Conservation (phyloP, 2,329 filamentous ascomycete species). For the Xylaria hypoxylon region DNA sequence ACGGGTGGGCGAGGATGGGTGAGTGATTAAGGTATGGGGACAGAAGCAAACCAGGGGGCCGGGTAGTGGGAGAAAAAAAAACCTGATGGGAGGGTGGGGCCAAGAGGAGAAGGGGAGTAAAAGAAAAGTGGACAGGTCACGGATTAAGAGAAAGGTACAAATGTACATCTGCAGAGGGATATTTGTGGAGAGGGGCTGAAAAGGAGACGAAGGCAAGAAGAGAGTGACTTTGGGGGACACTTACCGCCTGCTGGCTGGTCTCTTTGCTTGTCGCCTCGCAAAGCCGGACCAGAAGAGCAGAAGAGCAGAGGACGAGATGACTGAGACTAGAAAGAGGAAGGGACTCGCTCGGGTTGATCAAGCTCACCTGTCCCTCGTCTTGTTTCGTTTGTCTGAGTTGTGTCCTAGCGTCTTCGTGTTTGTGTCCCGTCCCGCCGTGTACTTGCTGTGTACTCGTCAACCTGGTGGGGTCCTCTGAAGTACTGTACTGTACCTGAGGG, state of each 20-base stretch:
- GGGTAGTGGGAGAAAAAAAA: slow-evolving; percentile 27
- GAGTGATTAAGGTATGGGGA: slow-evolving; percentile 37
- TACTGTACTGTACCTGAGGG: slow-evolving; percentile 24
- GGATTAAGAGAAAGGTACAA: slow-evolving; percentile 1
- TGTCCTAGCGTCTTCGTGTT: slow-evolving; percentile 28
- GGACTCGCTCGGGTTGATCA: slow-evolving; percentile 22
- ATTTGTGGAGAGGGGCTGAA: slow-evolving; percentile 7
- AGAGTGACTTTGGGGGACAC: slow-evolving; percentile 32
- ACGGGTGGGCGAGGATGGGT: slow-evolving; percentile 33
- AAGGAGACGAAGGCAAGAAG: slow-evolving; percentile 6
- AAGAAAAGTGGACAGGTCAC: slow-evolving; percentile 27
- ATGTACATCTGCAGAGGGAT: not conserved
- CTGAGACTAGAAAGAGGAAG: slow-evolving; percentile 9
- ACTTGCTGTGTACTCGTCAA: slow-evolving; percentile 34
- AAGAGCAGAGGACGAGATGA: slow-evolving; percentile 1
- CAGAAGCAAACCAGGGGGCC: slow-evolving; percentile 32
- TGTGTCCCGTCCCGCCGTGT: slow-evolving; percentile 19
- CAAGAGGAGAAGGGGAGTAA: slow-evolving; percentile 4
- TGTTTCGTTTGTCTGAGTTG: slow-evolving; percentile 29
- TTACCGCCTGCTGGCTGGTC: slow-evolving; percentile 24
- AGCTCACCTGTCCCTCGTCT: slow-evolving; percentile 16
- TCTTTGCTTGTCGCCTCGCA: slow-evolving; percentile 16
- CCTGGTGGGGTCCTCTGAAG: slow-evolving; percentile 24
- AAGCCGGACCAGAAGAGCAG: slow-evolving; percentile 14
- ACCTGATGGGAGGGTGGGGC: slow-evolving; percentile 19